A percentile compares a stretch with the other conserved stretches of the same genome.
phyloP scores from a whole-genome alignment of 1,284 basidiomycete species.

The Hypsizygus ulmarius region DNA sequence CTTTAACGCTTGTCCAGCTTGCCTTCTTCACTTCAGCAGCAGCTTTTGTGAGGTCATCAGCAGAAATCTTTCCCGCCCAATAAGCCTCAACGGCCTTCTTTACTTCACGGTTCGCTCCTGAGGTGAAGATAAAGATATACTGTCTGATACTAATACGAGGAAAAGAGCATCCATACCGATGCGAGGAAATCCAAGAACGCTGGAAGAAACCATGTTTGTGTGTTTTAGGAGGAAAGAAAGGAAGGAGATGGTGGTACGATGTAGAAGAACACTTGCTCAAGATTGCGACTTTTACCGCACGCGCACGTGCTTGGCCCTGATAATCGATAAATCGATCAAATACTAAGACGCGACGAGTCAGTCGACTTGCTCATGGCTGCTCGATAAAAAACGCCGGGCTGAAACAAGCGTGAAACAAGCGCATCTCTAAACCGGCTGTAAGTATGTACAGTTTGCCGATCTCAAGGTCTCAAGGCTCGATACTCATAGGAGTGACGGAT shows the following conservation, averaged over 20 bases:
- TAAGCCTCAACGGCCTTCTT: constrained; percentile 99
- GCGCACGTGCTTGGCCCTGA: constrained; percentile 32
- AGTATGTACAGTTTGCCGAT: too few species aligned
- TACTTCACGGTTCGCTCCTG: constrained; percentile 92
- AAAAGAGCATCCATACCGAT: constrained; percentile 63
- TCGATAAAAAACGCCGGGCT: too few species aligned
- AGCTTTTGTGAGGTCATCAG: constrained; percentile 86
- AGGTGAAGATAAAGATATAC: not conserved
- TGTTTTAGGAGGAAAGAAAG: constrained; percentile 15
- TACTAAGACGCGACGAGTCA: not conserved
- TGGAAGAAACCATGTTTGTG: constrained; percentile 70
- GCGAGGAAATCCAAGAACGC: constrained; percentile 96
- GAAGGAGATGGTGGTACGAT: constrained; percentile 31
- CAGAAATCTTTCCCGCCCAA: constrained; percentile 93
- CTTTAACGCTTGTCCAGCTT: constrained; percentile 90
- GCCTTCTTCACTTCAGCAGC: constrained; percentile 89
- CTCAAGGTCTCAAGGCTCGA: too few species aligned
- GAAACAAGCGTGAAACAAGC: not conserved
- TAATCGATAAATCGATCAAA: constrained; percentile 32
- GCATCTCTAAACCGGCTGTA: too few species aligned
- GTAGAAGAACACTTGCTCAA: constrained; percentile 19
- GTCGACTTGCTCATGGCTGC: not conserved
- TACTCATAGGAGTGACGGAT: too few species aligned
- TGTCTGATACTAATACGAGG: not conserved
- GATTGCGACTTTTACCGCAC: constrained; percentile 26